phyloP scores from a whole-genome alignment of 257 asterid genomes.

The Cordia subcordata region DNA sequence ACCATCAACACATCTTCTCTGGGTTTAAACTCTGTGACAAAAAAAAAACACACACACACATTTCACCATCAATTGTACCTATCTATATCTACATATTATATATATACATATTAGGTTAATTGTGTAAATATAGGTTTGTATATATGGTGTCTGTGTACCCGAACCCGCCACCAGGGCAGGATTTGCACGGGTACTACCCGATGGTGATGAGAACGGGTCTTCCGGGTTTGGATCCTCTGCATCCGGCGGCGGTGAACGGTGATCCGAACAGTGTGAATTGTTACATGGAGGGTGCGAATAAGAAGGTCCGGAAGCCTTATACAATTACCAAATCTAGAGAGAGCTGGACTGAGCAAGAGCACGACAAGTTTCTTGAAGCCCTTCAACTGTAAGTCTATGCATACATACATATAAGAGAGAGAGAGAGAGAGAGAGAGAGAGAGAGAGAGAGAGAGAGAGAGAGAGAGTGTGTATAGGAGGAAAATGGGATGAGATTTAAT shows the following conservation, averaged over 20 bases:
- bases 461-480: too few relatives aligned
- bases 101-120: too few relatives aligned
- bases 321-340: slow-evolving; percentile 83
- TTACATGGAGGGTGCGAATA: slow-evolving; percentile 49
- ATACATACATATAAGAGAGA: too few relatives aligned
- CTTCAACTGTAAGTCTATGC: slow-evolving; percentile 37
- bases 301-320: slow-evolving; percentile 77
- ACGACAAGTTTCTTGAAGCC: slow-evolving; percentile 70
- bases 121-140: background rate
- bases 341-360: slow-evolving; percentile 84
- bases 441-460: too few relatives aligned
- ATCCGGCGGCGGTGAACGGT: slow-evolving; percentile 1
- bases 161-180: slow-evolving; percentile 50
- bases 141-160: slow-evolving; percentile 72
- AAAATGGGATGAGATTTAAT: too few relatives aligned
- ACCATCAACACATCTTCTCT: background rate
- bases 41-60: background rate
- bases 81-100: background rate
- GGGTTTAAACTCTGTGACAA: background rate
- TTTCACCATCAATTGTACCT: background rate
- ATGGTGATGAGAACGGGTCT: slow-evolving; percentile 34
- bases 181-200: slow-evolving; percentile 22
- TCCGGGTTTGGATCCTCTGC: slow-evolving; percentile 29
- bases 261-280: slow-evolving; percentile 30
- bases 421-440: too few relatives aligned